Evolutionary conservation across 1,284 basidiomycete genomes (phyloP).

Genomic region (Fomitiporia mediterranea): DNA sequence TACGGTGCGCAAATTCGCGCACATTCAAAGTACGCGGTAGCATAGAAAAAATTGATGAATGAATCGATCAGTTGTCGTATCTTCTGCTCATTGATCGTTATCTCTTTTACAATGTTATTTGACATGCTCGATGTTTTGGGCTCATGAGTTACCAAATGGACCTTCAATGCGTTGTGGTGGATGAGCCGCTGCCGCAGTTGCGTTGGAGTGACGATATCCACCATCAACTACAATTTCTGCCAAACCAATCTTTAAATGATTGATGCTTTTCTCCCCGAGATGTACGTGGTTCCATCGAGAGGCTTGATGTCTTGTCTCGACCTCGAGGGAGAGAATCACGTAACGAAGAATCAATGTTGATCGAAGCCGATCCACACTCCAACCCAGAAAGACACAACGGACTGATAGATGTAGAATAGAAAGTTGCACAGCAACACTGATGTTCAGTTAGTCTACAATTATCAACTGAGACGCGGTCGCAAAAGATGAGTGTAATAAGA

Average conservation of each 20-base stretch:
- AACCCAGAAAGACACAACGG: not conserved
- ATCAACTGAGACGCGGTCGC: not conserved
- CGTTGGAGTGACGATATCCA: not conserved
- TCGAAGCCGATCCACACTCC: not conserved
- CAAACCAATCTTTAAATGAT: not conserved
- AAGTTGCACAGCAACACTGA: not conserved
- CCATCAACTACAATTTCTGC: no score
- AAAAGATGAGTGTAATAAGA: not conserved
- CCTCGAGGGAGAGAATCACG: not conserved
- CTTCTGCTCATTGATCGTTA: no score
- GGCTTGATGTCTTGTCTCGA: no score
- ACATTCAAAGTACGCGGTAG: slow-evolving; percentile 33
- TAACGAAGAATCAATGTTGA: not conserved
- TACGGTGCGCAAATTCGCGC: slow-evolving; percentile 37
- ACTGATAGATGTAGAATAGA: not conserved
- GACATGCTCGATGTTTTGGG: no score
- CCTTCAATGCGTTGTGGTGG: not conserved
- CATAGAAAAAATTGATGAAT: slow-evolving; percentile 1
- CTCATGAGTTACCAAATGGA: not conserved
- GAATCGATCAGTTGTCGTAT: no score
- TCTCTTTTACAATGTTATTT: no score
- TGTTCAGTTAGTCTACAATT: not conserved
- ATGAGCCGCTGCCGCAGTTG: not conserved
- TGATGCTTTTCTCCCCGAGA: no score
- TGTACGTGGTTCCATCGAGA: no score